These are phyloP conservation scores for Ammopiptanthus mongolicus DNA, from an alignment of 306 rosid species.

Conservation along the genomic window DNA sequence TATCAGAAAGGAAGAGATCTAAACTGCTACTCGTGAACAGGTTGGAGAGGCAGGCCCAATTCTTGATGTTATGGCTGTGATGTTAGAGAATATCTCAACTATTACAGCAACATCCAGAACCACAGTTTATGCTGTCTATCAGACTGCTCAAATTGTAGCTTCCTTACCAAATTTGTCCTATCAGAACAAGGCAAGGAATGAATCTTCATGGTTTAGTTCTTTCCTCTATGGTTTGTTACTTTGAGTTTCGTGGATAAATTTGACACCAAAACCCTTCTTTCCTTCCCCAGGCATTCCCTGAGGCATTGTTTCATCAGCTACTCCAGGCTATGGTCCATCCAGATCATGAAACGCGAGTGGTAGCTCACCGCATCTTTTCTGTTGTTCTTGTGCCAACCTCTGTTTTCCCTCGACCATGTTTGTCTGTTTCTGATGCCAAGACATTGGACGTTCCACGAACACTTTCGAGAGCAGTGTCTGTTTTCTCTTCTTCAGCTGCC, in stretches of 20 bases:
- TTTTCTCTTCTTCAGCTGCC: constrained; percentile 89
- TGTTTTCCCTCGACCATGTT: constrained; percentile 42
- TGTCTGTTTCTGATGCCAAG: constrained; percentile 38
- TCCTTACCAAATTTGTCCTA: constrained; percentile 64
- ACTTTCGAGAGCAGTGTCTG: constrained; percentile 83
- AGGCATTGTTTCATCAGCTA: constrained; percentile 89
- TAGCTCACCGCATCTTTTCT: constrained; percentile 84
- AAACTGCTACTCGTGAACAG: constrained; percentile 45
- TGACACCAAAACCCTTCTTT: constrained; percentile 24
- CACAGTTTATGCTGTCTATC: constrained; percentile 63
- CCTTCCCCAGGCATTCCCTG: constrained; percentile 74
- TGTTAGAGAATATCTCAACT: constrained; percentile 74
- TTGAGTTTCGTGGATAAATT: constrained; percentile 25
- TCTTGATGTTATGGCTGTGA: constrained; percentile 82
- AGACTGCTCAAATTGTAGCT: constrained; percentile 82
- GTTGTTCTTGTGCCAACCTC: constrained; percentile 85
- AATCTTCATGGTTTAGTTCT: constrained; percentile 8
- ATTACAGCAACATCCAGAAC: constrained; percentile 62
- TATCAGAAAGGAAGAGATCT: neutral
- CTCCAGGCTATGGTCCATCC: constrained; percentile 87
- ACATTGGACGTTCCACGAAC: constrained; percentile 53
- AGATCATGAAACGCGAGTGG: constrained; percentile 83
- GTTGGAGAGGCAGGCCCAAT: constrained; percentile 87
- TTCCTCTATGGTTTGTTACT: constrained; percentile 14
- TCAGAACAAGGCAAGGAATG: constrained; percentile 75